Evolutionary conservation across 164 flowering plant species (phyloP).

Genomic region (Tinospora cordifolia): DNA sequence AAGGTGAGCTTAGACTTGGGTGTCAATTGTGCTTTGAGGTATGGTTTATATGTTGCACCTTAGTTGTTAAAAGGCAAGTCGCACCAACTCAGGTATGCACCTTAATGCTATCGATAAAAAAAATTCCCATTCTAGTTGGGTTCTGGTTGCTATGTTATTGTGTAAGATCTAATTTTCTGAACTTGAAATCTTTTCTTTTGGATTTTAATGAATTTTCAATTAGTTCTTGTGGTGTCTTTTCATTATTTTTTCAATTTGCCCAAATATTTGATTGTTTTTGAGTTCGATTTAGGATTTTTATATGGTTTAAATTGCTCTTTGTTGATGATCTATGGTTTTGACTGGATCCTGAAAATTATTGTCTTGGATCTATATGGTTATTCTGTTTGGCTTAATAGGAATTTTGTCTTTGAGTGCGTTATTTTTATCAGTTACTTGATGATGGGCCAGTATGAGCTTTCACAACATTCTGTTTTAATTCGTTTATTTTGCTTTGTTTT

Average conservation of each 20-base stretch:
- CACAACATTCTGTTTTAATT: background rate
- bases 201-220: background rate
- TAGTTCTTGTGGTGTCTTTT: background rate
- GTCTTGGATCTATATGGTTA: background rate
- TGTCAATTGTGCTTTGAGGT: too few relatives aligned
- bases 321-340: background rate
- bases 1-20: too few relatives aligned
- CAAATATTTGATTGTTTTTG: background rate
- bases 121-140: background rate
- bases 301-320: background rate
- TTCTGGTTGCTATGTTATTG: background rate
- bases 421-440: background rate
- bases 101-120: background rate
- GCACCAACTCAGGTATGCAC: too few relatives aligned
- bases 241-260: background rate
- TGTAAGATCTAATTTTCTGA: background rate
- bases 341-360: background rate
- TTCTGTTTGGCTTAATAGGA: background rate
- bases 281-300: background rate
- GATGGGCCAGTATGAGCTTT: background rate
- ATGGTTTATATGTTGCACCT: too few relatives aligned
- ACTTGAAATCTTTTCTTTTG: background rate
- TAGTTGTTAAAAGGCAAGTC: too few relatives aligned
- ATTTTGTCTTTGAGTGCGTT: background rate
- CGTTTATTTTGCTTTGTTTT: background rate